Conservation (phyloP, 805 yeast species). For the Candida insectorum region DNA sequence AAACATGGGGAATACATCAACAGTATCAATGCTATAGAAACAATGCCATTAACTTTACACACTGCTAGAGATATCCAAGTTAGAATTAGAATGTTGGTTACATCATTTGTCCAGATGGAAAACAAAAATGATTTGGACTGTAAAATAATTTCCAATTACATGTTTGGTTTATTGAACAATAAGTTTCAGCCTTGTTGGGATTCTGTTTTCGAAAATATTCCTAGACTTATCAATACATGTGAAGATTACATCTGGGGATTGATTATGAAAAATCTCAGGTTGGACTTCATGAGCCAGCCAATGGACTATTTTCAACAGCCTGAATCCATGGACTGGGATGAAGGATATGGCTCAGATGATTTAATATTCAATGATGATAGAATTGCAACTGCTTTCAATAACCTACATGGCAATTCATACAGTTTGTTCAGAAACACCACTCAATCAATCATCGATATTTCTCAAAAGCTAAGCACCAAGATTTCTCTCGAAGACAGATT, state of each 20-base stretch:
- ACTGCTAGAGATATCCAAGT: slow-evolving; percentile 73
- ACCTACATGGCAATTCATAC: slow-evolving; percentile 19
- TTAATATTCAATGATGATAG: slow-evolving; percentile 44
- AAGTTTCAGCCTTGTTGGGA: slow-evolving; percentile 86
- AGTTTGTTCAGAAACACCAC: slow-evolving; percentile 28
- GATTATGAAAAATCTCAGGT: slow-evolving; percentile 29
- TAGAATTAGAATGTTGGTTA: slow-evolving; percentile 59
- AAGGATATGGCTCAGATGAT: slow-evolving; percentile 3
- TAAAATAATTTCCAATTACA: slow-evolving; percentile 29
- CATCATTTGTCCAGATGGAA: slow-evolving; percentile 27
- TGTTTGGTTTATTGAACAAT: slow-evolving; percentile 64
- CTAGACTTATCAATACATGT: slow-evolving; percentile 29
- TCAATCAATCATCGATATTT: slow-evolving; percentile 34
- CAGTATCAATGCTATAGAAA: slow-evolving; percentile 61
- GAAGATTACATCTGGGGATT: slow-evolving; percentile 55
- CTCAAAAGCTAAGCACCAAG: slow-evolving; percentile 34
- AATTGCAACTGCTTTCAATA: slow-evolving; percentile 38
- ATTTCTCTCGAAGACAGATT: slow-evolving; percentile 40
- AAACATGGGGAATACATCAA: slow-evolving; percentile 41
- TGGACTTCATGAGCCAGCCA: slow-evolving; percentile 8
- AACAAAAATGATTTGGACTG: slow-evolving; percentile 15
- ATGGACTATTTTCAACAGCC: slow-evolving; percentile 19
- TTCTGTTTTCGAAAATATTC: slow-evolving; percentile 62
- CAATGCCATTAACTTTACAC: slow-evolving; percentile 64
- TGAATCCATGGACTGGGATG: slow-evolving; percentile 3